Conservation (phyloP, 75 land plant species). For the Pseudotsuga menziesii region DNA sequence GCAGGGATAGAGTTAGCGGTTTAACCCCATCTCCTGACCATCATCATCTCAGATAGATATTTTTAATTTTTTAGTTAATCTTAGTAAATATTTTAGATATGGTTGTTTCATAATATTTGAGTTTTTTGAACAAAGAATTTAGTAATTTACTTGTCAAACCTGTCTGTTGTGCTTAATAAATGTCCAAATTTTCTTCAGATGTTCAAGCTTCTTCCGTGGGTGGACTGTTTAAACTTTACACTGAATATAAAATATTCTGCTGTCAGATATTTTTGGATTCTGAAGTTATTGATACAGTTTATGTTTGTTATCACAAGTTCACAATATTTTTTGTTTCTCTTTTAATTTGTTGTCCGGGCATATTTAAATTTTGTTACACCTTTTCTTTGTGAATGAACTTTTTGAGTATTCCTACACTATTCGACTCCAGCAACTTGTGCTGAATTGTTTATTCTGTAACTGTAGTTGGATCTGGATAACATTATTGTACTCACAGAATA, state of each 20-base stretch:
- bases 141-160: too few species aligned
- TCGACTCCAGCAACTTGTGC: not conserved
- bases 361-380: not conserved
- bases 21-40: too few species aligned
- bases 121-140: too few species aligned
- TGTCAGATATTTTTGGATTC: not conserved
- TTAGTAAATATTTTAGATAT: too few species aligned
- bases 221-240: not conserved
- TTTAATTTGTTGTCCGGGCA: too few species aligned
- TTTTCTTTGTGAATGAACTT: too few species aligned
- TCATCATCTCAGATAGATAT: too few species aligned
- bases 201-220: not conserved
- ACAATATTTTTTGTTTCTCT: not conserved
- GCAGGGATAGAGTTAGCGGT: conserved; percentile 85
- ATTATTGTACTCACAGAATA: not conserved
- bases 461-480: not conserved
- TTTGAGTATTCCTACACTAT: not conserved
- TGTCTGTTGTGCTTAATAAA: not conserved
- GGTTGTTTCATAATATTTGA: too few species aligned
- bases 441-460: not conserved
- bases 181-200: not conserved
- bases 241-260: not conserved
- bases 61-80: too few species aligned
- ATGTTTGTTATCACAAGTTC: not conserved
- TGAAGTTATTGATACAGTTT: too few species aligned